phyloP scores from a whole-genome alignment of 1,139 yeast species.

The Arxiozyma bovina region DNA sequence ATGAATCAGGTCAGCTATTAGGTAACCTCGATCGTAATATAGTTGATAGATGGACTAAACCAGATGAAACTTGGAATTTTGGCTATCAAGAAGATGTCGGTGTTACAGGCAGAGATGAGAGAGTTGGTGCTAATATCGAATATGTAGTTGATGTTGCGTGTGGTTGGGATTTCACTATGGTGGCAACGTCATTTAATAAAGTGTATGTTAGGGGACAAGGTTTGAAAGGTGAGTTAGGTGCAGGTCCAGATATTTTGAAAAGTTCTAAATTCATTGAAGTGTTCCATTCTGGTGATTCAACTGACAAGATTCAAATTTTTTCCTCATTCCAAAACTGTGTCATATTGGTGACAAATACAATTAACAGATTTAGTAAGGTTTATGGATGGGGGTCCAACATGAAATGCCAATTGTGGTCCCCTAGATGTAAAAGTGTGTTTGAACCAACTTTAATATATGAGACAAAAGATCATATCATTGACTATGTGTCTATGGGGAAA shows the following conservation, averaged over 20 bases:
- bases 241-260: slow-evolving; percentile 32
- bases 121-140: background rate
- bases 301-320: slow-evolving; percentile 10
- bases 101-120: background rate
- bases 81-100: background rate
- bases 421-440: slow-evolving; percentile 25
- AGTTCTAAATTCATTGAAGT: slow-evolving; percentile 15
- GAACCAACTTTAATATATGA: slow-evolving; percentile 22
- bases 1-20: slow-evolving; percentile 41
- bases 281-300: slow-evolving; percentile 8
- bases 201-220: slow-evolving; percentile 57
- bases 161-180: slow-evolving; percentile 72
- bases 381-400: slow-evolving; percentile 82
- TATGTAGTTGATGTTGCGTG: slow-evolving; percentile 28
- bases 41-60: slow-evolving; percentile 4
- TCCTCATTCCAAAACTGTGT: slow-evolving; percentile 27
- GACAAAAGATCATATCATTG: slow-evolving; percentile 6
- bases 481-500: slow-evolving; percentile 26
- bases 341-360: slow-evolving; percentile 37
- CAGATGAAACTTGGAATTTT: slow-evolving; percentile 2
- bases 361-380: slow-evolving; percentile 34
- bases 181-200: slow-evolving; percentile 37
- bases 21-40: slow-evolving; percentile 5
- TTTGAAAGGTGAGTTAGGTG: slow-evolving; percentile 66
- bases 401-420: slow-evolving; percentile 52